Conservation (phyloP, 1,139 yeast genomes). For the Pichia sp. region DNA sequence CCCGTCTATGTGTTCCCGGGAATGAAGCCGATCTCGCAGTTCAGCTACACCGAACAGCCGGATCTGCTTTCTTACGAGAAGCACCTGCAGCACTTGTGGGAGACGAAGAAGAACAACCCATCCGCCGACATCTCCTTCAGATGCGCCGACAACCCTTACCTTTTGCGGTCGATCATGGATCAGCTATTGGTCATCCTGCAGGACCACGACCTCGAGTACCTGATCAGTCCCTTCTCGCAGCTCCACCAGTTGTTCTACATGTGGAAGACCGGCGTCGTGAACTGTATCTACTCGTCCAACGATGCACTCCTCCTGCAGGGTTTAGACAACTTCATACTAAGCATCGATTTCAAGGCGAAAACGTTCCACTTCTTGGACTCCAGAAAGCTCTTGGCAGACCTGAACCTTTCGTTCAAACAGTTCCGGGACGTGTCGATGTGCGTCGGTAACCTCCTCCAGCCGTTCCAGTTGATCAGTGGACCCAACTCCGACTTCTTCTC, state of each 20-base stretch:
- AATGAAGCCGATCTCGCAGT: constrained; percentile 27
- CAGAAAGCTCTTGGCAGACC: constrained; percentile 53
- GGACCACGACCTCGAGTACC: constrained; percentile 54
- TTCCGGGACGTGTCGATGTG: constrained; percentile 70
- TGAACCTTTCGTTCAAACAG: constrained; percentile 57
- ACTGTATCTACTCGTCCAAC: constrained; percentile 79
- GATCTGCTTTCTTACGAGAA: constrained; percentile 46
- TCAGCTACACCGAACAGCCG: constrained; percentile 29
- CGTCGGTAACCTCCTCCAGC: constrained; percentile 77
- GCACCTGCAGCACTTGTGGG: constrained; percentile 46
- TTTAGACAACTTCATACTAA: constrained; percentile 67
- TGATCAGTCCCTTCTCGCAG: constrained; percentile 81
- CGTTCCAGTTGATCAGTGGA: constrained; percentile 30
- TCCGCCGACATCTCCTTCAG: constrained; percentile 34
- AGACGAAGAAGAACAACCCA: constrained; percentile 19
- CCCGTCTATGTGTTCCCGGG: constrained; percentile 64
- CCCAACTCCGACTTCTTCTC: background rate
- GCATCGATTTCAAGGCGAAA: constrained; percentile 59
- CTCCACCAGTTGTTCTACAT: constrained; percentile 79
- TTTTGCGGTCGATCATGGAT: constrained; percentile 46
- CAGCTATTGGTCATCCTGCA: constrained; percentile 57
- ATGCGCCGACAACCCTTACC: constrained; percentile 41
- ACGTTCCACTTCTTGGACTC: constrained; percentile 67
- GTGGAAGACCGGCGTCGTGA: constrained; percentile 49
- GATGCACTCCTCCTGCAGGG: constrained; percentile 60